Evolutionary conservation across 2,329 filamentous ascomycete genomes (phyloP), one percentile per base, ranked within the genome.

Genomic region (Fusarium sp.): DNA sequence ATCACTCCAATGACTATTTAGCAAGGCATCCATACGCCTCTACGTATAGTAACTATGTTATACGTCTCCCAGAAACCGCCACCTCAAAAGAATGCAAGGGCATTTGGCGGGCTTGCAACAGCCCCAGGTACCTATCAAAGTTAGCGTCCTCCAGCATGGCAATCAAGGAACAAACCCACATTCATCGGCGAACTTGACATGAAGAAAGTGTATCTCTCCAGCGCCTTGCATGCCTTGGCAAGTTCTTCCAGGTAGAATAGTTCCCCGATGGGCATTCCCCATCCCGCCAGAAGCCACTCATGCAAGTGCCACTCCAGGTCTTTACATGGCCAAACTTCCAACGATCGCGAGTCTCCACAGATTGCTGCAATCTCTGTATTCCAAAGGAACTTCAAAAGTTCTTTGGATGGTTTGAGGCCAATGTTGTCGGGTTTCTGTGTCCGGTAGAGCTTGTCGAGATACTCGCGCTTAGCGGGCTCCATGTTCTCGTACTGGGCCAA

Each of bases 211-310:
- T 84, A 87, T n/a, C 84, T 38, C 12, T 80, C 83, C 16, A 84
- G 81, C 63, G 85, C 83, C 63, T 87, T 88, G 79, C 90, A 90
- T 1, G 80, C 85, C 81, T 85, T 76, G 25, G 77, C 75, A 49
- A 82, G 62, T 23, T 75, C 76, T 54, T 81, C 79, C 19, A 81
- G 68, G 30, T 82, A 77, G 25, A 80, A 81, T 11, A 80, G 62
- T 47, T 85, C 82, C 59, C 79, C 78, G 49, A 84, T 80, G 0
- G 82, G 85, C 75, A 86, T 78, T 1, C 86, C 86, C 85, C 85
- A 87, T 9, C 84, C 85, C 3, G 84, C 83, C n/a, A 86, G 78
- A 3, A 86, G 77, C 72, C 85, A 85, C 60, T 86, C 85, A 68
- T 86, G 65, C 62, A 80, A 35, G 42, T 73, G 70, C 71, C 68